Conservation (phyloP, 148 eudicot genomes). For the Fagopyrum homotropicum region DNA sequence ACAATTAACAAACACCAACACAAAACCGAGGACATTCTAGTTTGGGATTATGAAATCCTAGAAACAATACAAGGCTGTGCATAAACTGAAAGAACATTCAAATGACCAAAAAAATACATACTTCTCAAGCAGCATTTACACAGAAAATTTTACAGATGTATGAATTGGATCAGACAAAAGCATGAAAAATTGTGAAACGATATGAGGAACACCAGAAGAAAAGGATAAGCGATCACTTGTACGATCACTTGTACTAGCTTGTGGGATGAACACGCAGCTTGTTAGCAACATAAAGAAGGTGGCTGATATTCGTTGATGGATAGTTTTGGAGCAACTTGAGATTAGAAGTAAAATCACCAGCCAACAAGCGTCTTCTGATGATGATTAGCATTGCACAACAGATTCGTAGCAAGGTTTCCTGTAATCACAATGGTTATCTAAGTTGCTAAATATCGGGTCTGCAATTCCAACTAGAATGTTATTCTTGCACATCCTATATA, state of each 20-base stretch:
- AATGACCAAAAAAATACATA: neutral
- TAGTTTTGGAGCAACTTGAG: conserved; percentile 87
- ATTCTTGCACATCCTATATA: neutral
- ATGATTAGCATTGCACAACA: conserved; percentile 97
- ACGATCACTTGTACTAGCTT: conserved; percentile 20
- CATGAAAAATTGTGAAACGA: neutral
- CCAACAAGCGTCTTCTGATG: conserved; percentile 82
- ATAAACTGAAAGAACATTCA: neutral
- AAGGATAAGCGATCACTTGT: neutral
- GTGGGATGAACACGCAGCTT: conserved; percentile 59
- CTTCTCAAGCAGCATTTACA: conserved; percentile 3
- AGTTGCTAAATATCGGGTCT: neutral
- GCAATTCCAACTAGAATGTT: neutral
- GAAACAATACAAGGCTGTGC: neutral
- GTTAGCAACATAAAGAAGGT: conserved; percentile 87
- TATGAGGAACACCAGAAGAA: neutral
- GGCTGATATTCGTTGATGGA: conserved; percentile 85
- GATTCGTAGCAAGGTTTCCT: conserved; percentile 88
- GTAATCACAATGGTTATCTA: conserved; percentile 16
- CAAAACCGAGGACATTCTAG: neutral
- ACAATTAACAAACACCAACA: neutral
- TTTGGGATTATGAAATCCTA: neutral
- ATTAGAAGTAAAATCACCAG: conserved; percentile 93
- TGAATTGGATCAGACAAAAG: neutral
- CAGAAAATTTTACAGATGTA: neutral